phyloP scores from a whole-genome alignment of 352 stramenopile species.

The Globisporangium radiosum region DNA sequence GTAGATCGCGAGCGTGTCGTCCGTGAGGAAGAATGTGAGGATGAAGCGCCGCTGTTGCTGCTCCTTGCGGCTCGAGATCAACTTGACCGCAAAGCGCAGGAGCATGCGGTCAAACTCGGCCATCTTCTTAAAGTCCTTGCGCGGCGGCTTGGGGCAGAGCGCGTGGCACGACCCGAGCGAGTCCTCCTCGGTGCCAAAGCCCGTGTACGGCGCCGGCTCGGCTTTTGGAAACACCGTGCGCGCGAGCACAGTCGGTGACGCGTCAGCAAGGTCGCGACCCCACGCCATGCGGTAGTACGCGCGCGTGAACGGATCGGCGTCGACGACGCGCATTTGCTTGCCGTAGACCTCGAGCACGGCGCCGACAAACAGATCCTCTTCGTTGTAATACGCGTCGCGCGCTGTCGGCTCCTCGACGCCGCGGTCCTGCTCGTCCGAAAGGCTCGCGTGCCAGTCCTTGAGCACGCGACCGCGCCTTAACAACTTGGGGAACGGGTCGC shows the following conservation, averaged over 20 bases:
- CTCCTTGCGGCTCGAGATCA: constrained; percentile 72
- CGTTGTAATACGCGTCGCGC: constrained; percentile 63
- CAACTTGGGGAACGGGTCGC: constrained; percentile 74
- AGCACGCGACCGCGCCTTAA: constrained; percentile 55
- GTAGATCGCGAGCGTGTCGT: constrained; percentile 74
- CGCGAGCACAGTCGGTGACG: constrained; percentile 38
- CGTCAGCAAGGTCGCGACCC: constrained; percentile 34
- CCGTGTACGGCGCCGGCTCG: constrained; percentile 60
- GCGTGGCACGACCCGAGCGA: constrained; percentile 58
- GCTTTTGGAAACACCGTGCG: constrained; percentile 46
- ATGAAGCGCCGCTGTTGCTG: constrained; percentile 75
- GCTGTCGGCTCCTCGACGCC: constrained; percentile 65
- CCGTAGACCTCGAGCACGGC: constrained; percentile 66
- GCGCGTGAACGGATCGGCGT: constrained; percentile 72
- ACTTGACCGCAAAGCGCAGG: constrained; percentile 58
- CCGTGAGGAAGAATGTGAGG: constrained; percentile 76
- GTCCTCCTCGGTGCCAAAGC: constrained; percentile 72
- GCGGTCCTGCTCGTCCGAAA: constrained; percentile 67
- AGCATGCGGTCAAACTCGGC: constrained; percentile 69
- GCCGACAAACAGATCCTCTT: constrained; percentile 58
- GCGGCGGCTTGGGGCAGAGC: constrained; percentile 61
- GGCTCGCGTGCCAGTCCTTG: constrained; percentile 58
- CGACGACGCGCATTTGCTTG: constrained; percentile 61
- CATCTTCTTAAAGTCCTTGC: constrained; percentile 82
- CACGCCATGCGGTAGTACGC: constrained; percentile 71